Evolutionary conservation across 495 filamentous ascomycete species (phyloP).

Genomic region (Xylaria nigripes): DNA sequence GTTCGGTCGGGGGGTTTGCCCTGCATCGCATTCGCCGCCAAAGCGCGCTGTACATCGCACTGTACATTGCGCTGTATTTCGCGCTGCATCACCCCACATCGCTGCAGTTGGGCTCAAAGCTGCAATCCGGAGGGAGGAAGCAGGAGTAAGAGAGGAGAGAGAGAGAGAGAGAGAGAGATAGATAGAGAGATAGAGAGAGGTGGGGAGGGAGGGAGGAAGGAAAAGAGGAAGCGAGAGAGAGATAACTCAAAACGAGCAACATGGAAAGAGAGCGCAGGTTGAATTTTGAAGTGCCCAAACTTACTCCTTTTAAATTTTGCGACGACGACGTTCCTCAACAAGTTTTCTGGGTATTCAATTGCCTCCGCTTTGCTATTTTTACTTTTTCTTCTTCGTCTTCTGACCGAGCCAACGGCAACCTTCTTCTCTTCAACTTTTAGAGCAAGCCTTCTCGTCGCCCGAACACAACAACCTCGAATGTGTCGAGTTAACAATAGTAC

Average conservation of each 20-base stretch:
- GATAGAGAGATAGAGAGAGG: constrained; percentile 11
- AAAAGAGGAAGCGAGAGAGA: constrained; percentile 12
- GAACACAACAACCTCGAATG: constrained; percentile 11
- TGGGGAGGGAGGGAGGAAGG: no score
- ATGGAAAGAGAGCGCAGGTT: neutral
- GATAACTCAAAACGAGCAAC: constrained; percentile 13
- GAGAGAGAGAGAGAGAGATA: constrained; percentile 4
- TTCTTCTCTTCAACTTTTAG: constrained; percentile 16
- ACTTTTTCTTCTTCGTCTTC: constrained; percentile 2
- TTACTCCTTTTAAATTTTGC: constrained; percentile 7
- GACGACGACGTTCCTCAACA: constrained; percentile 1
- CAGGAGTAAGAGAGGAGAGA: no score
- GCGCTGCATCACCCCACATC: constrained; percentile 7
- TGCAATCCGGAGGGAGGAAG: constrained; percentile 6
- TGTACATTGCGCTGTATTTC: neutral
- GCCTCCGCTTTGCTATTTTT: neutral
- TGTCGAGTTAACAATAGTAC: constrained; percentile 7
- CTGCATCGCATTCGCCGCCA: neutral
- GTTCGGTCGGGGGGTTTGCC: neutral
- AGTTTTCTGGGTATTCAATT: neutral
- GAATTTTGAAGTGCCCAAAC: neutral
- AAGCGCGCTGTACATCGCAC: constrained; percentile 2
- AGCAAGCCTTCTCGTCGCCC: constrained; percentile 15
- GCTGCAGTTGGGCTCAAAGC: constrained; percentile 12
- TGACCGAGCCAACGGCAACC: constrained; percentile 13